A percentile compares a stretch with the other conserved stretches of the same genome.
phyloP scores from a whole-genome alignment of 2,329 filamentous ascomycete species.

The Mycosphaerelloides madeirae region DNA sequence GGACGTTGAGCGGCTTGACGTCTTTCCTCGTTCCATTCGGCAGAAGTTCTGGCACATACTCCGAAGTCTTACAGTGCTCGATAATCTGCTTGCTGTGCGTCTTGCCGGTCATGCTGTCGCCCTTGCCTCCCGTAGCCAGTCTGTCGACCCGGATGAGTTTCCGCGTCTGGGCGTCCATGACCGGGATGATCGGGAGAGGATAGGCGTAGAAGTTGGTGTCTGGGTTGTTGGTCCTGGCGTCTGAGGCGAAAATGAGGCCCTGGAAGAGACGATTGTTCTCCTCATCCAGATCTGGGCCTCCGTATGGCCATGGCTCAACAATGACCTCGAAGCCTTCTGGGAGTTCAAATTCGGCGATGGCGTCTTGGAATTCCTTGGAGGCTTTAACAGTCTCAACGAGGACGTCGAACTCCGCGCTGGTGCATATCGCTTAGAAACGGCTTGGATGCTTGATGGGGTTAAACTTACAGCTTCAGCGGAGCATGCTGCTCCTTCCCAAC shows the following conservation, averaged over 20 bases:
- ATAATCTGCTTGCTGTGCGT: constrained; percentile 36
- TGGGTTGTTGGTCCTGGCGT: constrained; percentile 40
- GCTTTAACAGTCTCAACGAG: constrained; percentile 48
- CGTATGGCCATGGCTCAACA: constrained; percentile 32
- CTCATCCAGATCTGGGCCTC: constrained; percentile 27
- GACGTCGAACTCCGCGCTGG: constrained; percentile 41
- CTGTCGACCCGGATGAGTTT: constrained; percentile 31
- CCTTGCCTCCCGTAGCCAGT: constrained; percentile 29
- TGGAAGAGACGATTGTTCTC: constrained; percentile 29
- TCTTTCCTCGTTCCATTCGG: constrained; percentile 37
- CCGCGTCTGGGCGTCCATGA: constrained; percentile 26
- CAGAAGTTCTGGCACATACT: constrained; percentile 45
- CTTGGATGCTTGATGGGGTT: no score
- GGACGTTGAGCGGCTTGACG: constrained; percentile 65
- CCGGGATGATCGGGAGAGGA: constrained; percentile 29
- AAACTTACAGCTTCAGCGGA: constrained; percentile 24
- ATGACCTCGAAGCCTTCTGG: constrained; percentile 28
- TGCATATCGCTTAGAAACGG: no score
- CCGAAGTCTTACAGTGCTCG: constrained; percentile 48
- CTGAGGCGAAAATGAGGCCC: constrained; percentile 29
- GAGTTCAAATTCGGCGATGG: constrained; percentile 27
- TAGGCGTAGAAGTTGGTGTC: constrained; percentile 32
- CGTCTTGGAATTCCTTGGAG: constrained; percentile 35
- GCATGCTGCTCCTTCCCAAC: constrained; percentile 29
- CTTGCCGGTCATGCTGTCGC: constrained; percentile 33